Base-by-base conservation (phyloP, 2,329 filamentous ascomycete species). In the Elsinoe fawcettii region DNA sequence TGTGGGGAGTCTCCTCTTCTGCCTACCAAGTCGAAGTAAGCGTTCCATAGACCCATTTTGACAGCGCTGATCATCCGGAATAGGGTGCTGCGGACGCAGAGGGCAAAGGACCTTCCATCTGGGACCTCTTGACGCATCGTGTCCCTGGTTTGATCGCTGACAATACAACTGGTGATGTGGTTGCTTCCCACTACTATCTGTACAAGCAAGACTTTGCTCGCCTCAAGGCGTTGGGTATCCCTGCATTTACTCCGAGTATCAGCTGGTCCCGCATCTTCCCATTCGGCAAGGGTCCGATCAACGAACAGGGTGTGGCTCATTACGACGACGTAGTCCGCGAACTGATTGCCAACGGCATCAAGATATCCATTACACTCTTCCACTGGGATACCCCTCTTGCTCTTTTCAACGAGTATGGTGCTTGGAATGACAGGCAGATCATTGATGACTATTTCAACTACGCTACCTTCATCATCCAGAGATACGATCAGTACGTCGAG, bases 181-280 rank as follows among this genome's bases (percentile, higher is more conserved):
- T 74, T 1, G 73, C 74, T 53, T 71, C 75, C 51, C 74, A 77
- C 55, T 78, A 78, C 61, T 77, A 61, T 30, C 27, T 60, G 9
- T 60, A 60, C 25, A 59, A 59, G 49, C 59, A 61, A 20, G 60
- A 61, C 34, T 47, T 61, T 36, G 61, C 62, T 71, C 55, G 70
- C 69, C 27, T 79, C 73, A 65, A 75, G 5, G 68, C 70, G 1
- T 59, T 72, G 7, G 70, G 70, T 5, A 61, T 71, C 2, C 66
- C 66, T 9, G 62, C 65, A 6, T 72, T 69, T 56, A 68, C 65
- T 18, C 78, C 79, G 65, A 73, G 71, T 2, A 73, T 79, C 43
- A 69, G 75, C 0, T 80, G 76, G 77, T 67, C 72, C 1, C 70
- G 77, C 0, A 75, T 79, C 51, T 66, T 79, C 11, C 77, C 77